phyloP scores from a whole-genome alignment of 1,284 basidiomycete genomes.

The Laetiporus sulphureus region DNA sequence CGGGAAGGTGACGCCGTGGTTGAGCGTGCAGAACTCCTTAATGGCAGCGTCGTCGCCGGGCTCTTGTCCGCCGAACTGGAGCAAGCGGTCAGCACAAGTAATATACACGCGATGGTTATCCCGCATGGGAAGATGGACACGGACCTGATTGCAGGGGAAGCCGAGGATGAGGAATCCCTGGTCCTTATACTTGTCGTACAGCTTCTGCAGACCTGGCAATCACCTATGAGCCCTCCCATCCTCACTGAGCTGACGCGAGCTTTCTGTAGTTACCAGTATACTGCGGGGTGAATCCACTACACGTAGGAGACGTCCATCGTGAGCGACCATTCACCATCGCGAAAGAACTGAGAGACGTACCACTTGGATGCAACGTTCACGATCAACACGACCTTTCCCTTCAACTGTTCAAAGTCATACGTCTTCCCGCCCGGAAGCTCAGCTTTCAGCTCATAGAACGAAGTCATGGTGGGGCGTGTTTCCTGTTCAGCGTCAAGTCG shows the following conservation, averaged over 20 bases:
- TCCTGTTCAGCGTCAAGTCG: not conserved
- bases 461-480: conserved; percentile 10
- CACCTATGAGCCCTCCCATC: not conserved
- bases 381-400: conserved; percentile 70
- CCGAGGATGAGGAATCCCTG: conserved; percentile 75
- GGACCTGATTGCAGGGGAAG: conserved; percentile 89
- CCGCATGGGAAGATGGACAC: conserved; percentile 11
- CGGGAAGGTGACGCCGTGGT: conserved; percentile 82
- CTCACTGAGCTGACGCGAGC: not conserved
- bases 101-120: too few species aligned
- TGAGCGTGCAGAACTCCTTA: conserved; percentile 59
- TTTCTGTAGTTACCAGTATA: conserved; percentile 54
- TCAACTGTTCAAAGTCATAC: conserved; percentile 60
- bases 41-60: conserved; percentile 68
- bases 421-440: conserved; percentile 45
- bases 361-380: conserved; percentile 73
- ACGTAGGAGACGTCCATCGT: not conserved
- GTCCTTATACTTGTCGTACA: conserved; percentile 83
- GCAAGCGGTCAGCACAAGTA: too few species aligned
- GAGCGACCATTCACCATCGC: too few species aligned
- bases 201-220: conserved; percentile 59
- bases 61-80: conserved; percentile 73
- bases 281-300: conserved; percentile 83
- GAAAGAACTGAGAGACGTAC: too few species aligned
- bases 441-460: conserved; percentile 61